phyloP scores from a whole-genome alignment of 2,329 filamentous ascomycete species.

The Epichloe glyceriae region DNA sequence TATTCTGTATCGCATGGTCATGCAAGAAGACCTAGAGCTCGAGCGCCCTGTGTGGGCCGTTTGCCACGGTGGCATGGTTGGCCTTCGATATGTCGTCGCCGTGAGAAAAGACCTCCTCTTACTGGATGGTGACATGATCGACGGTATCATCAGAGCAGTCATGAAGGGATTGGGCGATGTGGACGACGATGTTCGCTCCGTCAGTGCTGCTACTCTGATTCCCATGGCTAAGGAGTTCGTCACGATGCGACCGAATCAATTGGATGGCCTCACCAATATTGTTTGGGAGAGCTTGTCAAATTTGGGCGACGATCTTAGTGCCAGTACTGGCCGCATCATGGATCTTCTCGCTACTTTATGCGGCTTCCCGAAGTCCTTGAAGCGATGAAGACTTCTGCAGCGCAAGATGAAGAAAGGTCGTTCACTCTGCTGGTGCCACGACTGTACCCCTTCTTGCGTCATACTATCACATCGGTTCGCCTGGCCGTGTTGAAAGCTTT shows the following conservation, averaged over 20 bases:
- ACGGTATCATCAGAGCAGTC: constrained; percentile 81
- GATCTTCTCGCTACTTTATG: constrained; percentile 92
- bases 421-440: constrained; percentile 88
- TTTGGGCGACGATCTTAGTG: constrained; percentile 91
- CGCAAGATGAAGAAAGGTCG: constrained; percentile 70
- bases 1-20: constrained; percentile 78
- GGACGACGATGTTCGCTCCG: constrained; percentile 92
- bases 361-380: constrained; percentile 82
- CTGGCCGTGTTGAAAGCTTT: constrained; percentile 86
- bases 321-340: constrained; percentile 97
- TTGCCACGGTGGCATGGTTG: constrained; percentile 96
- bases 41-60: constrained; percentile 78
- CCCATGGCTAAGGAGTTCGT: constrained; percentile 95
- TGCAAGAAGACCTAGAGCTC: constrained; percentile 70
- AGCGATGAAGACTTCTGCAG: constrained; percentile 85
- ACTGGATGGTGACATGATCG: constrained; percentile 72
- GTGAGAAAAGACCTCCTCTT: constrained; percentile 86
- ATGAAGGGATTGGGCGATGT: constrained; percentile 87
- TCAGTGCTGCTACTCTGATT: constrained; percentile 93
- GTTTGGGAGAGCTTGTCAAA: constrained; percentile 97
- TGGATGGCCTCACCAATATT: constrained; percentile 78
- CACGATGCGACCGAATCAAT: constrained; percentile 60
- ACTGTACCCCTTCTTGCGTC: constrained; percentile 88
- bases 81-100: constrained; percentile 85
- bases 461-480: constrained; percentile 93